Evolutionary conservation across 352 stramenopile species (phyloP), one percentile per base, ranked within the genome.

Genomic region (Thalassiosira ordinaria): DNA sequence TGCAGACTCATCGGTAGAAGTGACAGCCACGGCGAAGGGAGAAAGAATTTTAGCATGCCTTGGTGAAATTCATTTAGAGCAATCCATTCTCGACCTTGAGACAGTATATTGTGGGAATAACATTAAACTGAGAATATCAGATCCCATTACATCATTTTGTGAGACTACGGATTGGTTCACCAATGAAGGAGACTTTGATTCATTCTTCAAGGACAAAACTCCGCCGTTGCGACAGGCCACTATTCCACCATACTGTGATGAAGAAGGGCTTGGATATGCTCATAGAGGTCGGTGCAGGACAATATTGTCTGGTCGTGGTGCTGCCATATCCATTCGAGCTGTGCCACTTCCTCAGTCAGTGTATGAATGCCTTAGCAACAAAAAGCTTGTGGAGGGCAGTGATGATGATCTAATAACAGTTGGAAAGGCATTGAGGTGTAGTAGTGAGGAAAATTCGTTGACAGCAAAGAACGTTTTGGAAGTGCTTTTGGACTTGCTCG

Each of bases 11-110:
- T 84, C 89, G 14, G 83, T 94, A 0, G 86, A 94, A 78, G 85
- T 94, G 0, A 91, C 80, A 24, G 82, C 85, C 9, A 92, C 88
- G 29, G 75, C 88, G 0, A 88, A 89, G 53, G 90, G 90, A 64
- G 88, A 95, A 82, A 74, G 79, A 26, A 84, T 93, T 16, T 64
- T 95, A 26, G 88, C 87, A 26, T 92, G 86, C 75, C 75, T 93
- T 9, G 90, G 90, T 56, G 90, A 95, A 78, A 84, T 95, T 63
- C 90, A 95, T 86, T 75, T 95, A 11, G 90, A 95, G 80, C 87
- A 91, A 74, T 92, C 78, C 4, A 88, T 95, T 60, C 55, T 91
- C 11, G 90, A 95, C 74, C 75, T 94, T 9, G 55, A 89, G 67
- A 88, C 66, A 27, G 61, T 91, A 0, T 94, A 92, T 66, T 91